Base-by-base conservation (phyloP, 768 basidiomycete genomes). In the Thelephora aurantiotincta region DNA sequence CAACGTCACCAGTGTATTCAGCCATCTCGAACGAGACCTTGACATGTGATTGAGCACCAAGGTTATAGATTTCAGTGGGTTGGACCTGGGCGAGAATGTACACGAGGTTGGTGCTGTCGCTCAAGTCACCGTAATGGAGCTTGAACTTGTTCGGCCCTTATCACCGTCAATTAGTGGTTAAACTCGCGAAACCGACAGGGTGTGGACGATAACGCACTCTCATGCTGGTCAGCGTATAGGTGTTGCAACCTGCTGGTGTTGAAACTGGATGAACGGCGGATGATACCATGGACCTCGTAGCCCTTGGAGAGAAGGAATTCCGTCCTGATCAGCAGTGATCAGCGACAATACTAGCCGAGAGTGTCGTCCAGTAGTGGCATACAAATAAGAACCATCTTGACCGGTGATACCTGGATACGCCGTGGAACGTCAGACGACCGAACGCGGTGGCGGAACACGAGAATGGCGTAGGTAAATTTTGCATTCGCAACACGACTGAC, bases 1-100 rank as follows among this genome's bases (percentile, higher is more conserved):
- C 93, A 44, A 98, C 93, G 59, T 98, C 94, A 45, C 88, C 92
- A 0, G 94, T 98, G 69, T 98, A 98, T 66, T 98, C 93, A 20
- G 93, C 89, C 90, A 98, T 94, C 65, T 97, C 94, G 64, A 98
- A 98, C 22, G 92, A 96, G 54, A 98, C 93, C 65, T 98, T 98
- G 71, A 98, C 93, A 68, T 98, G 93, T 37, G 88, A 91, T 64
- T 98, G 93, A 13, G 93, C 93, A 41, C 91, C 93, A 46, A 98
- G 82, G 65, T 97, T 98, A 77, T 96, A 98, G 51, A 98, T 82
- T 67, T 98, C 94, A 18, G 90, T 82, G 2, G 93, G 93, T 63
- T 86, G 86, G 48, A 96, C 91, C 57, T 89, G 81, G 2, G 94
- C 84, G 62, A 98, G 82, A 69, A 97, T 84, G 66, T 92, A 92